Evolutionary conservation across 176 grass and related monocot species (phyloP).

Genomic region (Oryza brachyantha): DNA sequence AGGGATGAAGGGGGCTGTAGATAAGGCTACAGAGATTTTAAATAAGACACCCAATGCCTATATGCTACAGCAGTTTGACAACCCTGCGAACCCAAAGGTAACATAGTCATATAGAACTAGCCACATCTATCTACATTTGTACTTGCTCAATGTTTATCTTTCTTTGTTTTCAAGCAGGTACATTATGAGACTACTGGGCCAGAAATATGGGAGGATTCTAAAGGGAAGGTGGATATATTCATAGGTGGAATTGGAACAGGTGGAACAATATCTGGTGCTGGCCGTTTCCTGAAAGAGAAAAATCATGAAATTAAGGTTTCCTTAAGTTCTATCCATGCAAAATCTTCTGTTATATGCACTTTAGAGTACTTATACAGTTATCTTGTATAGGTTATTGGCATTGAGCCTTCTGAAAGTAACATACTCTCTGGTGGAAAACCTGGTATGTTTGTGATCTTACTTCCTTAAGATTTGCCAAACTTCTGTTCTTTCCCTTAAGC

Average conservation of each 20-base stretch:
- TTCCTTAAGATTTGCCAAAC: slow-evolving; percentile 4
- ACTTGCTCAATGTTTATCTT: slow-evolving; percentile 1
- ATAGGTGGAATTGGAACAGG: slow-evolving; percentile 93
- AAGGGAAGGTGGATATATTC: slow-evolving; percentile 88
- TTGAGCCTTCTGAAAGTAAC: slow-evolving; percentile 95
- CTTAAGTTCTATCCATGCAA: not conserved
- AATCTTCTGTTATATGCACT: slow-evolving; percentile 15
- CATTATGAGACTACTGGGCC: slow-evolving; percentile 95
- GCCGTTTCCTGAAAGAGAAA: slow-evolving; percentile 76
- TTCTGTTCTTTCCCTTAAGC: slow-evolving; percentile 30
- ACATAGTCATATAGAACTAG: not conserved
- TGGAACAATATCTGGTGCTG: slow-evolving; percentile 87
- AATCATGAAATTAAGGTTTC: slow-evolving; percentile 92
- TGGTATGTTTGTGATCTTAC: slow-evolving; percentile 46
- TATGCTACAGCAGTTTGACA: slow-evolving; percentile 97
- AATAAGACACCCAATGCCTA: slow-evolving; percentile 75
- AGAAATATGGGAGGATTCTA: slow-evolving; percentile 98
- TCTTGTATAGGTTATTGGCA: slow-evolving; percentile 72
- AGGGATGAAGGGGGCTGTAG: slow-evolving; percentile 91
- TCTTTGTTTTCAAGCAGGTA: slow-evolving; percentile 49
- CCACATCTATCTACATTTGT: not conserved
- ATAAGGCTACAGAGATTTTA: slow-evolving; percentile 88
- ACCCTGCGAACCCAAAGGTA: slow-evolving; percentile 96
- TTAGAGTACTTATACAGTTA: slow-evolving; percentile 7
- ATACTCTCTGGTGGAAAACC: slow-evolving; percentile 89